Evolutionary conservation across 352 stramenopile species (phyloP), one percentile per base, ranked within the genome.

Genomic region (Globisporangium nagaii): DNA sequence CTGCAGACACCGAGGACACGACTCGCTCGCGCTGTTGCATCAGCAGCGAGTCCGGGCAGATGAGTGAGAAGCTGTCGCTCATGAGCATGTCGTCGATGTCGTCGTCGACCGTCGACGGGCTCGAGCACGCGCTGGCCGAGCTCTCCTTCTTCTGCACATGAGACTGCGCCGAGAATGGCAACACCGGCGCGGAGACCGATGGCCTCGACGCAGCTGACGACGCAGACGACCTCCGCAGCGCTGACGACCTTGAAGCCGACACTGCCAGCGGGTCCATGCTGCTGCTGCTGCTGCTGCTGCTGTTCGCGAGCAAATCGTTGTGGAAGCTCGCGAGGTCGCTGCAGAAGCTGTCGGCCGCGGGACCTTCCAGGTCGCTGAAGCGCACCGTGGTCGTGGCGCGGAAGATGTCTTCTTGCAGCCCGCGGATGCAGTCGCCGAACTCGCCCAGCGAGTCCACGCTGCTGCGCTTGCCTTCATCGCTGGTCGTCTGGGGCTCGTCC

Each of bases 61-160:
- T 59, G 42, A 88, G 34, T 9, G 73, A 81, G 58, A 88, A 86
- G 45, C 70, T 68, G 41, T 83, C 71, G 53, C 60, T 75, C 49
- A 47, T 65, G 47, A 77, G 70, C 56, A 84, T 75, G 31, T 71
- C 46, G 31, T 57, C 55, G 35, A 78, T 84, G 36, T 88, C 72
- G 22, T 79, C 50, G 19, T 85, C 70, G 45, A 73, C 68, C 4
- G 44, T 69, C 19, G 63, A 66, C 25, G 53, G 31, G 6, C 35
- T 58, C 31, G 58, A 52, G 28, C 42, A 47, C 12, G 39, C 34
- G 46, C 55, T 66, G 9, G 8, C 24, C 2, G 56, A 56, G 41
- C 30, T n/a, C n/a, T n/a, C n/a, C n/a, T n/a, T n/a, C n/a, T n/a
- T n/a, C n/a, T n/a, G n/a, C n/a, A n/a, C n/a, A n/a, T n/a, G n/a